Percentiles rank a stretch among this genome's conserved stretches.
Conservation (phyloP, 495 filamentous ascomycete species). For the Tuber microsphaerosporum region DNA sequence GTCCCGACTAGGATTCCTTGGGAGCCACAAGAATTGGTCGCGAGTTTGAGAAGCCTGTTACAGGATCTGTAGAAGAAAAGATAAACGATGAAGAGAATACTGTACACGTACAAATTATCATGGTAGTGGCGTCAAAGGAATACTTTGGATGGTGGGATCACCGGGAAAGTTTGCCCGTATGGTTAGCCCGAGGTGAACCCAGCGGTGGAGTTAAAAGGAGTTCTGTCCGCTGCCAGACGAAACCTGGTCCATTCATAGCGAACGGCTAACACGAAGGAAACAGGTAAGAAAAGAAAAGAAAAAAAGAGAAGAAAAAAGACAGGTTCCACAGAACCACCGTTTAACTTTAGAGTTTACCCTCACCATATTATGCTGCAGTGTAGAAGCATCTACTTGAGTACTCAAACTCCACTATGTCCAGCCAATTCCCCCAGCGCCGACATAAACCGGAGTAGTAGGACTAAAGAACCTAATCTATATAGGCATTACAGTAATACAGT, state of each 20-base stretch:
- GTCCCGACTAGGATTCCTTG: not conserved
- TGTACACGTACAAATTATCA: not conserved
- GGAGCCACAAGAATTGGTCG: not conserved
- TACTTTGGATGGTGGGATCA: not conserved
- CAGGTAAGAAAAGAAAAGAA: not conserved
- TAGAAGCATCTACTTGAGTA: not conserved
- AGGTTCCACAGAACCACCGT: not conserved
- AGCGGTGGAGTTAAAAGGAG: not conserved
- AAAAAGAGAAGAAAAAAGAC: not conserved
- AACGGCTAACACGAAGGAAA: not conserved
- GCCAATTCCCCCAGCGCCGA: no score
- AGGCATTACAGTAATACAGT: no score
- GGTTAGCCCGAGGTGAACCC: not conserved
- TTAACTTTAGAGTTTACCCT: not conserved
- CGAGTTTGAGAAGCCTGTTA: not conserved
- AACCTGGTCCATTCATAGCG: not conserved
- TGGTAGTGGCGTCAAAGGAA: not conserved
- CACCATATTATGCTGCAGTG: no score
- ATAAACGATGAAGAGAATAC: not conserved
- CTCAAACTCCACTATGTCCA: no score
- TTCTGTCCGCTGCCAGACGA: not conserved
- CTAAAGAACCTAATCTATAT: no score
- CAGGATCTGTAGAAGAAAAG: not conserved
- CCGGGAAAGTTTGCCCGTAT: not conserved
- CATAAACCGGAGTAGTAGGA: no score